These are phyloP conservation scores for Syzygium syzygioides DNA, from an alignment of 441 rosid species.

Conservation along the genomic window DNA sequence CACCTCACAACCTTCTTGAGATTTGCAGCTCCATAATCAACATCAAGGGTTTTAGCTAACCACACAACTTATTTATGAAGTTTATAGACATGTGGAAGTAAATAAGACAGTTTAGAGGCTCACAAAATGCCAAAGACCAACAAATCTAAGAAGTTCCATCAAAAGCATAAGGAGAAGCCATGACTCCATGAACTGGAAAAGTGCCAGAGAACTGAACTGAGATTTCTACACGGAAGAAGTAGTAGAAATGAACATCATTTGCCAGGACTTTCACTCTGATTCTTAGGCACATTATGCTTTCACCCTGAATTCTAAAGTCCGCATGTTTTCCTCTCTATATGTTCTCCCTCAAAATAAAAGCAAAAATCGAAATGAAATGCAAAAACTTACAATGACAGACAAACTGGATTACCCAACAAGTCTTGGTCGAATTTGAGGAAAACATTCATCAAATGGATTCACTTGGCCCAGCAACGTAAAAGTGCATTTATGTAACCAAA, in stretches of 20 bases:
- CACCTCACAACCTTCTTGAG: not conserved
- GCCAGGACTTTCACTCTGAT: not conserved
- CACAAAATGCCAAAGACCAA: not conserved
- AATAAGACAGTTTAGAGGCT: not conserved
- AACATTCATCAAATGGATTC: not conserved
- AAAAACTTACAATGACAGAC: not conserved
- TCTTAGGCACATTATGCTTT: not conserved
- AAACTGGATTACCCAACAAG: not conserved
- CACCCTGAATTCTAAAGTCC: not conserved
- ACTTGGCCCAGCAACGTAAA: not conserved
- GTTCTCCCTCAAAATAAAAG: not conserved
- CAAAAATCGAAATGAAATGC: not conserved
- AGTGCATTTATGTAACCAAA: not conserved
- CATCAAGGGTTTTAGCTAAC: not conserved
- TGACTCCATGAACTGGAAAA: not conserved
- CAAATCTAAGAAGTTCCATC: not conserved
- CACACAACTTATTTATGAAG: not conserved
- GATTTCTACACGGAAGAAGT: not conserved
- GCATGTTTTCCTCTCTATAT: not conserved
- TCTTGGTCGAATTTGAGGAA: not conserved
- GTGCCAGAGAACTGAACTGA: not conserved
- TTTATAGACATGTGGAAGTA: not conserved
- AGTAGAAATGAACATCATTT: not conserved
- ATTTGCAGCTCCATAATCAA: not conserved
- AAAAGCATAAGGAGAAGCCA: not conserved